These are phyloP conservation scores for Symbiodinium natans DNA, from an alignment of 73 alveolate genomes.

Conservation along the genomic window DNA sequence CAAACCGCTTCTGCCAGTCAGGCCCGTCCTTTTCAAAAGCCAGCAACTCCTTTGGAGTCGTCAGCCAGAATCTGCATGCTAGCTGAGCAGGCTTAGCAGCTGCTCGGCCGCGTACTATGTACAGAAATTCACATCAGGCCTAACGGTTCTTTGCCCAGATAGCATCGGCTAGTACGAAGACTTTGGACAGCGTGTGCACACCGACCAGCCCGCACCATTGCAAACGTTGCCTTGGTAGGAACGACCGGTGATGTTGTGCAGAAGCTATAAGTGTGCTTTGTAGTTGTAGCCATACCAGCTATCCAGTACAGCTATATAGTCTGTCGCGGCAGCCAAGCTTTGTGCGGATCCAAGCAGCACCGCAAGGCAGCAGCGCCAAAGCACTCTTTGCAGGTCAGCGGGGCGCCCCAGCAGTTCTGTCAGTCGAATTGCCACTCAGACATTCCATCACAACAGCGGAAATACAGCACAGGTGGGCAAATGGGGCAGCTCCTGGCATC, in stretches of 20 bases:
- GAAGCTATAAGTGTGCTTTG: too few relatives aligned
- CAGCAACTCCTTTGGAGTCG: neutral
- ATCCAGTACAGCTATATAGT: too few relatives aligned
- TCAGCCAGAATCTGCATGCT: neutral
- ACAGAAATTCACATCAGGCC: neutral
- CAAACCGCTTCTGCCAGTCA: too few relatives aligned
- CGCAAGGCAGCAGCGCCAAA: constrained; percentile 91
- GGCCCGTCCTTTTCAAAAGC: neutral
- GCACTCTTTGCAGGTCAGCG: constrained; percentile 90
- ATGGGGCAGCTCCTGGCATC: constrained; percentile 52
- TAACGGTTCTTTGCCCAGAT: too few relatives aligned
- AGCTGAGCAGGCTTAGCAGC: neutral
- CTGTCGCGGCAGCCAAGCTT: too few relatives aligned
- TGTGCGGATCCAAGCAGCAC: neutral
- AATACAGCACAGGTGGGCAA: neutral
- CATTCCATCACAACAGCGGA: neutral
- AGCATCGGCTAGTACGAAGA: neutral
- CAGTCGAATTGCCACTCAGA: neutral
- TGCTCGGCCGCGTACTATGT: neutral
- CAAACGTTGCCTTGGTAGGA: constrained; percentile 41
- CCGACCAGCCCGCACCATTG: constrained; percentile 92
- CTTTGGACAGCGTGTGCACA: constrained; percentile 85
- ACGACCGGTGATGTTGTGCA: too few relatives aligned
- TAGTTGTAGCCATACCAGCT: too few relatives aligned
- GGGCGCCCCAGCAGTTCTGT: constrained; percentile 91